Conservation (phyloP, 2,329 filamentous ascomycete genomes). For the Neofusicoccum ribis region DNA sequence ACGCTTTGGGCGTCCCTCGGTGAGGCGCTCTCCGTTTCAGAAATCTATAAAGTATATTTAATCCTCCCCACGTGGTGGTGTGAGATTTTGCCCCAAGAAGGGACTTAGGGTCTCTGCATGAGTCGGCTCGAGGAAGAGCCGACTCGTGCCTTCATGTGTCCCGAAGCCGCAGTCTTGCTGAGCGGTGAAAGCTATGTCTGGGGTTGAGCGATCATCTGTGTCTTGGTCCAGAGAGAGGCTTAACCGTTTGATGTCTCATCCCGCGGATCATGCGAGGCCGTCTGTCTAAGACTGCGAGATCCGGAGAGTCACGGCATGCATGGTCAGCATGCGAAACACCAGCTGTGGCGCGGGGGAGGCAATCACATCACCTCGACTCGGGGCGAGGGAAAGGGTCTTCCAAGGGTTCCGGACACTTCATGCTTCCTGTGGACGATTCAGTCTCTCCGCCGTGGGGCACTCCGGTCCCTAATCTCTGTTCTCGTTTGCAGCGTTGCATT, state of each 20-base stretch:
- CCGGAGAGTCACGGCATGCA: neutral
- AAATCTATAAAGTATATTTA: constrained; percentile 7
- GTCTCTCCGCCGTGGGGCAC: neutral
- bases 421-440: neutral
- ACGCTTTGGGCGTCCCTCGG: neutral
- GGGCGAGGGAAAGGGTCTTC: neutral
- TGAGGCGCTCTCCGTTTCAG: constrained; percentile 2
- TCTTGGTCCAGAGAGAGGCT: constrained; percentile 2
- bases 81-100: neutral
- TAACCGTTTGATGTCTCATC: constrained; percentile 1
- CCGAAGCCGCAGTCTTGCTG: neutral
- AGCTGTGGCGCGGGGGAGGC: neutral
- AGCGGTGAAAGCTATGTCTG: neutral
- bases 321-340: constrained; percentile 3
- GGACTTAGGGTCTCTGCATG: neutral
- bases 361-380: neutral
- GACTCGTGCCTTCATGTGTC: neutral
- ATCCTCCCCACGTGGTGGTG: constrained; percentile 3
- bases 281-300: constrained; percentile 10
- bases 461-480: neutral
- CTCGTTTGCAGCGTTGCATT: neutral
- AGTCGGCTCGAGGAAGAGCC: neutral
- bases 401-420: neutral
- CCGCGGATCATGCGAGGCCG: neutral
- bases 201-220: neutral